A percentile compares a stretch with the other conserved stretches of the same genome.
Evolutionary conservation across 805 yeast genomes (phyloP).

Genomic region (Myxozyma udenii): DNA sequence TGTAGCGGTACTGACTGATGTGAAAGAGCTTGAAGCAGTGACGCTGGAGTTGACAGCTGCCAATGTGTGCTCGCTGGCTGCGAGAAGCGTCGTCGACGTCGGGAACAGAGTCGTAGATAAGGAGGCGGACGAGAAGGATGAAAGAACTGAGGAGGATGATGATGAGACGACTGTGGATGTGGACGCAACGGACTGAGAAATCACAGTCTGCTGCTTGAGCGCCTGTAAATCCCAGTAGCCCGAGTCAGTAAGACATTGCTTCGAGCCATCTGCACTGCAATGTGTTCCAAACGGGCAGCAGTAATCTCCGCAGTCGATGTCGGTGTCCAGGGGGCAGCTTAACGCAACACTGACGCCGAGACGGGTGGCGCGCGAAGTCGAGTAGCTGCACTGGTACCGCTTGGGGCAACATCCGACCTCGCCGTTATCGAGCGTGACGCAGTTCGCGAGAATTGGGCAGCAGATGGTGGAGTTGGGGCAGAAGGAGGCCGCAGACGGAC

Average conservation of each 20-base stretch:
- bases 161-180: background rate
- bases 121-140: background rate
- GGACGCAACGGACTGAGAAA: background rate
- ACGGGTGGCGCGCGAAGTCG: background rate
- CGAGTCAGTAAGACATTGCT: background rate
- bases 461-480: background rate
- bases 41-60: background rate
- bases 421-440: background rate
- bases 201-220: background rate
- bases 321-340: background rate
- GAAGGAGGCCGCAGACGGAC: no score
- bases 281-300: slow-evolving; percentile 3
- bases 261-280: background rate
- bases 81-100: background rate
- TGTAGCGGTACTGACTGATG: background rate
- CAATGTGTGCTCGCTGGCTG: background rate
- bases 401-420: slow-evolving; percentile 7
- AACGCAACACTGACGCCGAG: no score
- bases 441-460: slow-evolving; percentile 3
- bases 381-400: background rate
- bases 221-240: background rate
- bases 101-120: background rate
- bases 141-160: background rate
- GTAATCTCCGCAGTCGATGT: slow-evolving; percentile 4
- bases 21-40: background rate